Conservation (phyloP, 2,329 filamentous ascomycete genomes). For the Septoria petroselini region DNA sequence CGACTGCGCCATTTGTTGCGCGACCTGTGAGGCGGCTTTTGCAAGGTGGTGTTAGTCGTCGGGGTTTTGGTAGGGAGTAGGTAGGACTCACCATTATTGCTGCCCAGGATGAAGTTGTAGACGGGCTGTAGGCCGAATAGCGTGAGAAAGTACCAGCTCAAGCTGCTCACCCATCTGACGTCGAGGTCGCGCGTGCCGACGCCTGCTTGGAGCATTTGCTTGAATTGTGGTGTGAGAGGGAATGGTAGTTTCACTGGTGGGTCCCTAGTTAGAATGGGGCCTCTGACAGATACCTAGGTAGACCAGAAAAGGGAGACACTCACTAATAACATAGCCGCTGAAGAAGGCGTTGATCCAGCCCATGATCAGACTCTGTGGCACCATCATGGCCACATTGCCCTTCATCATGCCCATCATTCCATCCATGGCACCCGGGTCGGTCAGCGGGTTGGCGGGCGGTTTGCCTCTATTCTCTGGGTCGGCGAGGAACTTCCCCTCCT, state of each 20-base stretch:
- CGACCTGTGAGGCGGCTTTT: conserved; percentile 83
- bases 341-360: conserved; percentile 99
- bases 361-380: conserved; percentile 98
- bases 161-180: conserved; percentile 95
- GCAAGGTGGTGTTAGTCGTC: conserved; percentile 3
- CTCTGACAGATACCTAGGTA: no score
- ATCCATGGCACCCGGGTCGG: conserved; percentile 94
- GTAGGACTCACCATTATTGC: conserved; percentile 75
- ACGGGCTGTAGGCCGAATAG: conserved; percentile 95
- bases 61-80: background rate
- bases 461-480: conserved; percentile 83
- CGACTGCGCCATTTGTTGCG: conserved; percentile 67
- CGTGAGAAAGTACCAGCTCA: conserved; percentile 98
- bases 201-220: conserved; percentile 97
- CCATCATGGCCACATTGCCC: conserved; percentile 99
- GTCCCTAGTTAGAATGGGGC: no score
- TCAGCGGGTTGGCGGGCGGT: conserved; percentile 88
- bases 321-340: conserved; percentile 95
- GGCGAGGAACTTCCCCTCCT: conserved; percentile 84
- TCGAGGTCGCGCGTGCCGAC: conserved; percentile 95
- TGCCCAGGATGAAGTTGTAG: conserved; percentile 94
- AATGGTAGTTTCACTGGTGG: conserved; percentile 86
- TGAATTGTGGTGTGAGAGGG: conserved; percentile 96
- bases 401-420: conserved; percentile 99
- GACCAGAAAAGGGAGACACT: no score